Evolutionary conservation across 2,329 filamentous ascomycete species (phyloP), one percentile per base, ranked within the genome.

Genomic region (Penicillium sp.): DNA sequence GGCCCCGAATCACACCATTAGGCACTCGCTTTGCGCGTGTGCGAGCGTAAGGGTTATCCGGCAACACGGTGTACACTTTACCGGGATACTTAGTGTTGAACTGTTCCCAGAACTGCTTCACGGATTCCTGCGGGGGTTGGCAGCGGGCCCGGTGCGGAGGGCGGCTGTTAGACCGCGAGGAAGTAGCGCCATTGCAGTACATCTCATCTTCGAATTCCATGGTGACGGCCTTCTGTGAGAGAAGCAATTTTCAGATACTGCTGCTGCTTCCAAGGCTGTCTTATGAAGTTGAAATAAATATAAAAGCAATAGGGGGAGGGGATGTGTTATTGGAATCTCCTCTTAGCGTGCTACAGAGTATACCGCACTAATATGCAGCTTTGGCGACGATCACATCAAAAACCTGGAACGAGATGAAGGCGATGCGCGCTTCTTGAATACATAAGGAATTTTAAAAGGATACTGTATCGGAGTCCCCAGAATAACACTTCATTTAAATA

Each of bases 31-130:
- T 82, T 27, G 85, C 83, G 26, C 85, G 84, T 56, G 81, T 83
- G 57, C 86, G 83, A 33, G 85, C 83, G 68, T 88, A 87, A 6
- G 83, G 78, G 62, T 89, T 90, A 56, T 86, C 83, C 0, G 90
- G 90, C 13, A 93, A 81, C 45, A 92, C 81, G 1, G 85, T 88
- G 29, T 86, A 88, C 23, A 89, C 87, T 77, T 90, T 91, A 16
- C 89, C 89, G 0, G 89, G 89, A 26, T 82, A 82, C 67, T 88
- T 89, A 51, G 87, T 86, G 14, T 83, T 88, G 65, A 92, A 91
- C 56, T 85, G 86, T 52, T 80, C 75, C 90, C 89, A 93, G 69
- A 92, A 92, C 59, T 88, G 83, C 63, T 90, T 84, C 55, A 93
- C 84, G 26, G 79, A 81, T 57, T 85, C 81, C 70, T 93, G 90